A percentile compares a stretch with the other conserved stretches of the same genome.
phyloP scores from a whole-genome alignment of 345 rosid species.

The Eucalyptus erythrocorys region DNA sequence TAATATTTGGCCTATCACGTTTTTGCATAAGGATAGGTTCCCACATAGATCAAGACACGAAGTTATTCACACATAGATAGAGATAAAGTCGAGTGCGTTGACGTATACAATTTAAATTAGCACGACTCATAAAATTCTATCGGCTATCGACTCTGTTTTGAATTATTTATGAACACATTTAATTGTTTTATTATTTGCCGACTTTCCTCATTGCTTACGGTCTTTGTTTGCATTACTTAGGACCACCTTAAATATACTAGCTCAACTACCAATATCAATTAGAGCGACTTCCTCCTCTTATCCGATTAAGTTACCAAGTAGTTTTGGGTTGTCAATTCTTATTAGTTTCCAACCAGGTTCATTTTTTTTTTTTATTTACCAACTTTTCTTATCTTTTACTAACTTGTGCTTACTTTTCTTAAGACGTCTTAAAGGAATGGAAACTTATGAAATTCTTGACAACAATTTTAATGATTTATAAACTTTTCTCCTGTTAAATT shows the following conservation, averaged over 20 bases:
- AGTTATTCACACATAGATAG: neutral
- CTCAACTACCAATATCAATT: neutral
- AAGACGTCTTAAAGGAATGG: neutral
- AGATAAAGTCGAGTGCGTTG: neutral
- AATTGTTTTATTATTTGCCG: neutral
- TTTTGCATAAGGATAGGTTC: neutral
- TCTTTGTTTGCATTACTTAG: neutral
- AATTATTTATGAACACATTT: neutral
- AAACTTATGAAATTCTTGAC: neutral
- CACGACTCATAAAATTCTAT: neutral
- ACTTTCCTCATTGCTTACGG: neutral
- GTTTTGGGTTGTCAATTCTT: neutral
- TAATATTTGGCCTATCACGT: neutral
- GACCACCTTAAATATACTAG: neutral
- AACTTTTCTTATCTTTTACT: neutral
- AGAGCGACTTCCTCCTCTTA: neutral
- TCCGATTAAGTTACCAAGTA: neutral
- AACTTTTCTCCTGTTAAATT: neutral
- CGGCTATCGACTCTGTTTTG: neutral
- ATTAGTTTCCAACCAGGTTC: neutral
- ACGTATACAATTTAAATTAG: neutral
- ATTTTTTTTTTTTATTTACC: neutral
- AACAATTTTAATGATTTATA: neutral
- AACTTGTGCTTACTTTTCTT: neutral
- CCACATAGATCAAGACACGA: accelerated